These are phyloP conservation scores for Cyclotella sp. DNA, from an alignment of 108 stramenopile genomes.

Conservation along the genomic window DNA sequence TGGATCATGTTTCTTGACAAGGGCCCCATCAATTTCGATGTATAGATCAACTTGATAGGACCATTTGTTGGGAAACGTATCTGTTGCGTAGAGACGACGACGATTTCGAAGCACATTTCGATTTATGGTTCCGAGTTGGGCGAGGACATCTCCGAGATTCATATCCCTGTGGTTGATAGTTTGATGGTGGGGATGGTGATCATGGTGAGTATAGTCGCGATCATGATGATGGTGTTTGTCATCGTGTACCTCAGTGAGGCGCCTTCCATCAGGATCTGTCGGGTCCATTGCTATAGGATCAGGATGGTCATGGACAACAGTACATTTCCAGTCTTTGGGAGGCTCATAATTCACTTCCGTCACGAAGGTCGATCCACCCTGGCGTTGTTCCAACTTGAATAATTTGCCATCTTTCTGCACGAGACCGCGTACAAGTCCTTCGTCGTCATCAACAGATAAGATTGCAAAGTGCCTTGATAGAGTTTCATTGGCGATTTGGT, in stretches of 20 bases:
- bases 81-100: constrained; percentile 8
- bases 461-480: background rate
- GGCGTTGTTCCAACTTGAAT: background rate
- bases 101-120: constrained; percentile 2
- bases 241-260: background rate
- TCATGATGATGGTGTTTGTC: background rate
- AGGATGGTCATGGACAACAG: background rate
- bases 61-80: constrained; percentile 8
- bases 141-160: background rate
- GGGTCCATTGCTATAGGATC: too few relatives aligned
- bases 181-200: background rate
- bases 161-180: background rate
- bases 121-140: background rate
- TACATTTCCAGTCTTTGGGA: constrained; percentile 12
- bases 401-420: constrained; percentile 3
- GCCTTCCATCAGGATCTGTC: background rate
- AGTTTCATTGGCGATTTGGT: background rate
- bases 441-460: background rate
- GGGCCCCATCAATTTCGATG: constrained; percentile 19
- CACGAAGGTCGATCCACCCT: background rate
- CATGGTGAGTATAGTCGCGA: background rate
- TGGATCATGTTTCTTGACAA: constrained; percentile 12
- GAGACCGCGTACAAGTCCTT: background rate
- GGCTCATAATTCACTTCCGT: constrained; percentile 2
- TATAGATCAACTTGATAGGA: constrained; percentile 26